These are phyloP conservation scores for Baudoinia panamericana DNA, from an alignment of 495 filamentous ascomycete species.

Conservation along the genomic window DNA sequence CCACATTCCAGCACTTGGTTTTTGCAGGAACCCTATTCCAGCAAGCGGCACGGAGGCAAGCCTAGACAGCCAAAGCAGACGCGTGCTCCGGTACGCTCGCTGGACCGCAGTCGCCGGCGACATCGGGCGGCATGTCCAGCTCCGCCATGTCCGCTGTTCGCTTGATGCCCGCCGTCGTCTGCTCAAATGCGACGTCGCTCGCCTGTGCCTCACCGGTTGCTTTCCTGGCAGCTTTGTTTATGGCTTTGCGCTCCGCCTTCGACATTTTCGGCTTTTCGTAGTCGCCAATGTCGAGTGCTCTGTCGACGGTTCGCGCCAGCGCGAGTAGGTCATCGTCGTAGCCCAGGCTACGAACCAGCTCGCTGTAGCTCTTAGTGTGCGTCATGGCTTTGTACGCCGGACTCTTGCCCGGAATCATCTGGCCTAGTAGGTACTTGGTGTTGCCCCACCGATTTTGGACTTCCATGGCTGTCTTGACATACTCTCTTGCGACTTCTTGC, in stretches of 20 bases:
- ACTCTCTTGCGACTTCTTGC: constrained; percentile 60
- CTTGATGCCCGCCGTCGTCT: constrained; percentile 15
- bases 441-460: constrained; percentile 78
- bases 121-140: constrained; percentile 19
- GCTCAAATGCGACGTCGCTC: background rate
- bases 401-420: constrained; percentile 72
- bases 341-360: constrained; percentile 47
- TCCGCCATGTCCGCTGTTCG: constrained; percentile 13
- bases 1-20: background rate
- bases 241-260: constrained; percentile 42
- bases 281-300: constrained; percentile 41
- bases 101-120: constrained; percentile 10
- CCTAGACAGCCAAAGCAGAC: constrained; percentile 8
- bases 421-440: constrained; percentile 77
- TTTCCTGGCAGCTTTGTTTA: constrained; percentile 28
- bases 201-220: background rate
- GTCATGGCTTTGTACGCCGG: constrained; percentile 42
- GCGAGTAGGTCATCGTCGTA: constrained; percentile 44
- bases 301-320: constrained; percentile 48
- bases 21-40: too few species aligned
- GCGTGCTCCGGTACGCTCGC: constrained; percentile 11
- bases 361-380: constrained; percentile 47
- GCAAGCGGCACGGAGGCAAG: too few species aligned
- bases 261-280: constrained; percentile 33
- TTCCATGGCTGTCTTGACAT: constrained; percentile 55